Evolutionary conservation across 805 yeast genomes (phyloP).

Genomic region (Kuraishia ogatae): DNA sequence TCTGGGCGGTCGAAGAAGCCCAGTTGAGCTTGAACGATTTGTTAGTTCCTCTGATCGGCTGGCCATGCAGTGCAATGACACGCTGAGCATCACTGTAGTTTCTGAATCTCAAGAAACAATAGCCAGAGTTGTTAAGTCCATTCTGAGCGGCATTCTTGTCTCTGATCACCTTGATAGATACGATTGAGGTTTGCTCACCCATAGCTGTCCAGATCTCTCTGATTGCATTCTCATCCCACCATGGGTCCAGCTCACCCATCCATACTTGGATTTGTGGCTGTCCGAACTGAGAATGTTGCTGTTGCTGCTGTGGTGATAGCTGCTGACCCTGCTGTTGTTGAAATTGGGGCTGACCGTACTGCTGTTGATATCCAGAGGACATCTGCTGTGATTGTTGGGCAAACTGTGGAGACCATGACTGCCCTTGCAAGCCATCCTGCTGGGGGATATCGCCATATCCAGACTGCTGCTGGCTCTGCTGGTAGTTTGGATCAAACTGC

Average conservation of each 20-base stretch:
- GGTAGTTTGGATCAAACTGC: neutral
- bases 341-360: neutral
- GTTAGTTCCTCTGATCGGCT: slow-evolving; percentile 56
- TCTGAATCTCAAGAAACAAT: slow-evolving; percentile 76
- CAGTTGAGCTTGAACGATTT: slow-evolving; percentile 65
- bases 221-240: slow-evolving; percentile 69
- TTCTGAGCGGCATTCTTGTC: slow-evolving; percentile 37
- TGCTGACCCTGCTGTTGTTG: neutral
- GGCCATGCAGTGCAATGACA: slow-evolving; percentile 56
- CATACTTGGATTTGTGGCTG: slow-evolving; percentile 38
- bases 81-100: slow-evolving; percentile 49
- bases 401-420: neutral
- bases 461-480: neutral
- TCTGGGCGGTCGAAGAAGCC: slow-evolving; percentile 42
- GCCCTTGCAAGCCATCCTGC: neutral
- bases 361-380: neutral
- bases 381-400: neutral
- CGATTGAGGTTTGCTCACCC: slow-evolving; percentile 25
- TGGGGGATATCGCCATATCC: neutral
- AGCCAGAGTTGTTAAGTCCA: slow-evolving; percentile 48
- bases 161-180: slow-evolving; percentile 55
- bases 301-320: neutral
- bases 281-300: neutral
- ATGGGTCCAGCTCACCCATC: slow-evolving; percentile 89
- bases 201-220: slow-evolving; percentile 54